Conservation (phyloP, 176 grass and related monocot species). For the Rhipidocladum racemiflorum region DNA sequence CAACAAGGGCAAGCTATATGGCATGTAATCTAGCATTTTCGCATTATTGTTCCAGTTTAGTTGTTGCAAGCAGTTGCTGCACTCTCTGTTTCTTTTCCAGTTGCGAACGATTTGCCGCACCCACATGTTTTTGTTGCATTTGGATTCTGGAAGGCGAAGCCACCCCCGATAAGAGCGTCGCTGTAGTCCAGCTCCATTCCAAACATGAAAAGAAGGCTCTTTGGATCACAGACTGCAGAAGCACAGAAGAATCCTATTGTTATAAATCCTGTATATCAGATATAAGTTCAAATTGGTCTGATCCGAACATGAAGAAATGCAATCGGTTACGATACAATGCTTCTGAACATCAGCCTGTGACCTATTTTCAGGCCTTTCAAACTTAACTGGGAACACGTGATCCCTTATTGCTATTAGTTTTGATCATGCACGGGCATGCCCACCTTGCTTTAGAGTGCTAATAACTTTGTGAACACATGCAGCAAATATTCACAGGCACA, state of each 20-base stretch:
- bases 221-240: slow-evolving; percentile 82
- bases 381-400: background rate
- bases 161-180: slow-evolving; percentile 75
- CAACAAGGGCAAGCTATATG: background rate
- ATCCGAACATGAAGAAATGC: background rate
- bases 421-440: background rate
- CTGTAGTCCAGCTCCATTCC: slow-evolving; percentile 98
- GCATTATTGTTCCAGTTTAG: slow-evolving; percentile 9
- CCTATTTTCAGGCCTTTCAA: background rate
- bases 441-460: background rate
- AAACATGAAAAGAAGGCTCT: slow-evolving; percentile 94
- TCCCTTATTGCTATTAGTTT: background rate
- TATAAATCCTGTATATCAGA: background rate
- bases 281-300: background rate
- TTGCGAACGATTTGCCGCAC: slow-evolving; percentile 89
- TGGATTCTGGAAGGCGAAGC: slow-evolving; percentile 87
- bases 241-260: background rate
- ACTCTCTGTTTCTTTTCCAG: slow-evolving; percentile 51
- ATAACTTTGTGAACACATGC: background rate
- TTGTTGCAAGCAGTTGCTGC: slow-evolving; percentile 65
- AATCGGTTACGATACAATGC: background rate
- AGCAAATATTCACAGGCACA: background rate
- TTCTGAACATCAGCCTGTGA: background rate
- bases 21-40: background rate
- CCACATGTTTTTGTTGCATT: slow-evolving; percentile 94